phyloP scores from a whole-genome alignment of 441 rosid genomes.

The Eutrema salsugineum region DNA sequence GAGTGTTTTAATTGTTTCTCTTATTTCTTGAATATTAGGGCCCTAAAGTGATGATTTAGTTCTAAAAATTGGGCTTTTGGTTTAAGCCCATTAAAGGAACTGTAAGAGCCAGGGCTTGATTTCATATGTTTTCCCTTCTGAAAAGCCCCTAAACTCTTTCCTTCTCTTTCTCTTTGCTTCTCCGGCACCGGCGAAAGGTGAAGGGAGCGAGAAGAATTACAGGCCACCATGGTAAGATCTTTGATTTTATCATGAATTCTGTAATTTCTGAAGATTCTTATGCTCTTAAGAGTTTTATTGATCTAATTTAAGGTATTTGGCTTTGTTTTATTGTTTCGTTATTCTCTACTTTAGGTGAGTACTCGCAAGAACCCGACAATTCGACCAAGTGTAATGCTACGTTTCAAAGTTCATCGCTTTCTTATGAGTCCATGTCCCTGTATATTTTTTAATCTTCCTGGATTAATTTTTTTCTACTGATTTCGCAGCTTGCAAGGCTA shows the following conservation, averaged over 20 bases:
- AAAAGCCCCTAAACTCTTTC: background rate
- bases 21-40: no score
- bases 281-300: background rate
- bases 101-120: background rate
- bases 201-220: background rate
- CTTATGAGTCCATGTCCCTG: background rate
- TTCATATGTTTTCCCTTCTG: background rate
- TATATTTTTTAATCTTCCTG: background rate
- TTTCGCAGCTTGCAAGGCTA: slow-evolving; percentile 58
- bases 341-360: slow-evolving; percentile 40
- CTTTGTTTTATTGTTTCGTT: background rate
- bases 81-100: background rate
- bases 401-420: background rate
- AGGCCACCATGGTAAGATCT: background rate
- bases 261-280: background rate
- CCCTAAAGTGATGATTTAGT: background rate
- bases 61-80: background rate
- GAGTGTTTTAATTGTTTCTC: background rate
- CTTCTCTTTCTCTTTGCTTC: background rate
- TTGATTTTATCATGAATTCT: background rate
- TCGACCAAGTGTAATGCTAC: slow-evolving; percentile 44
- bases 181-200: background rate
- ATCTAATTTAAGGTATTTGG: background rate
- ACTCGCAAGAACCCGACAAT: slow-evolving; percentile 54
- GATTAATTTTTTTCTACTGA: background rate